Evolutionary conservation across 2,329 filamentous ascomycete genomes (phyloP).

Genomic region (Xylariaceae sp.): DNA sequence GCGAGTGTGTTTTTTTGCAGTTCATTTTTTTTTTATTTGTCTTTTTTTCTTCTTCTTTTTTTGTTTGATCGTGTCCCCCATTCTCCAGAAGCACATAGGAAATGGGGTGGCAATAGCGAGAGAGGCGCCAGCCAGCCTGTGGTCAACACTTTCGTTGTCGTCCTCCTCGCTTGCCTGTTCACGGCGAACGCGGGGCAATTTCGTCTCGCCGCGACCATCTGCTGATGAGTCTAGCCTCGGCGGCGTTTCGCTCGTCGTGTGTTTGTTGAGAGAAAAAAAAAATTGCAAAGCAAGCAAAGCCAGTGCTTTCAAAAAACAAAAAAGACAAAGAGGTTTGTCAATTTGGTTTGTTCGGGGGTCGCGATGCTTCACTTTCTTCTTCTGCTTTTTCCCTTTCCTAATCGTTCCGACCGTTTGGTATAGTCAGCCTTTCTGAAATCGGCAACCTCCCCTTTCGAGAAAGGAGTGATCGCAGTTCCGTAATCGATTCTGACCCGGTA

Average conservation of each 20-base stretch:
- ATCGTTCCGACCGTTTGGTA: background rate
- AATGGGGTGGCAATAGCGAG: constrained; percentile 26
- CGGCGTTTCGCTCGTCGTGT: constrained; percentile 13
- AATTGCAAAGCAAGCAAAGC: background rate
- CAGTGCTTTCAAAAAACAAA: too few species aligned
- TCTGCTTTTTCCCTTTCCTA: background rate
- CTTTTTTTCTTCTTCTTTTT: constrained; percentile 5
- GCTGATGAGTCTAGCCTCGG: constrained; percentile 14
- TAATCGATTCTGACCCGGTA: too few species aligned
- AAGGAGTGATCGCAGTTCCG: constrained; percentile 12
- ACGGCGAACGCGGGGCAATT: constrained; percentile 12
- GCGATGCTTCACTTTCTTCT: background rate
- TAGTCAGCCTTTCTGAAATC: background rate
- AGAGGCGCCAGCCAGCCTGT: constrained; percentile 33
- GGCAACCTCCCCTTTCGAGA: constrained; percentile 19
- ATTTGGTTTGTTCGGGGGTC: constrained; percentile 3
- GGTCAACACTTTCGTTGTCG: constrained; percentile 25
- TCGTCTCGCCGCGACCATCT: constrained; percentile 21
- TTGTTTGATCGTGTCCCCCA: constrained; percentile 10
- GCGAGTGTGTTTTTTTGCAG: background rate
- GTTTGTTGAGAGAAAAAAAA: background rate
- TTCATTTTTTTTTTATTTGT: background rate
- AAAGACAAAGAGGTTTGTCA: background rate
- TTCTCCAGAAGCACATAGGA: constrained; percentile 28
- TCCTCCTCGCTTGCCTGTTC: constrained; percentile 24